These are phyloP conservation scores for Curvularia spicifera DNA, from an alignment of 2,329 filamentous ascomycete species.

Conservation along the genomic window DNA sequence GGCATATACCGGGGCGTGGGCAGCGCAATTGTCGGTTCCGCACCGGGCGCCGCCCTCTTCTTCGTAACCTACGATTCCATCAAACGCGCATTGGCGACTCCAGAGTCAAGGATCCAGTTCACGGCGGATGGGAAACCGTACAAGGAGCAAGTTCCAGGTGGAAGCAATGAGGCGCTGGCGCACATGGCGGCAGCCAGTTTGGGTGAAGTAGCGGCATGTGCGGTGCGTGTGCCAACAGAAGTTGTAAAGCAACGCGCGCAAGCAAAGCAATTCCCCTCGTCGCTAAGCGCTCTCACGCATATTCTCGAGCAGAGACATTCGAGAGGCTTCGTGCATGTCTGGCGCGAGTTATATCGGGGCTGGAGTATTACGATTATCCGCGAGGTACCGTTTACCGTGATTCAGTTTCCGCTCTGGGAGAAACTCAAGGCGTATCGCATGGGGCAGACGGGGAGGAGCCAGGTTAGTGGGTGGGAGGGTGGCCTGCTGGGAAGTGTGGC, in stretches of 20 bases:
- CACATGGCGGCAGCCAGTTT: constrained; percentile 87
- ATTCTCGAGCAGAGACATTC: constrained; percentile 62
- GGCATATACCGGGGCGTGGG: constrained; percentile 95
- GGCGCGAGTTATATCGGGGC: constrained; percentile 86
- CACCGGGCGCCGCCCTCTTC: constrained; percentile 93
- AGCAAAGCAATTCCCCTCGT: constrained; percentile 78
- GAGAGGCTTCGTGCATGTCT: constrained; percentile 63
- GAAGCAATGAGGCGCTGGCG: constrained; percentile 41
- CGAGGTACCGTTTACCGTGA: constrained; percentile 95
- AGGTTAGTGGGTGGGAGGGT: constrained; percentile 75
- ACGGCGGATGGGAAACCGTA: constrained; percentile 42
- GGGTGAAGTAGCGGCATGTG: constrained; percentile 91
- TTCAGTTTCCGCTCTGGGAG: constrained; percentile 98
- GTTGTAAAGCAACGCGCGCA: constrained; percentile 97
- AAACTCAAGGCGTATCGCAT: constrained; percentile 77
- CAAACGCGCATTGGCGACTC: constrained; percentile 51
- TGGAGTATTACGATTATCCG: constrained; percentile 92
- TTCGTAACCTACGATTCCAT: constrained; percentile 91
- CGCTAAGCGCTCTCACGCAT: constrained; percentile 68
- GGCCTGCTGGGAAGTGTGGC: constrained; percentile 83
- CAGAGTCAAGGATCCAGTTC: constrained; percentile 16
- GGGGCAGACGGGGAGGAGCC: constrained; percentile 51
- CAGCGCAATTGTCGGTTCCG: constrained; percentile 85
- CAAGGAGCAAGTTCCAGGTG: constrained; percentile 16
- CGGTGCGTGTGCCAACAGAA: constrained; percentile 91